Conservation (phyloP, 1,284 basidiomycete genomes). For the Ganoderma sp. region DNA sequence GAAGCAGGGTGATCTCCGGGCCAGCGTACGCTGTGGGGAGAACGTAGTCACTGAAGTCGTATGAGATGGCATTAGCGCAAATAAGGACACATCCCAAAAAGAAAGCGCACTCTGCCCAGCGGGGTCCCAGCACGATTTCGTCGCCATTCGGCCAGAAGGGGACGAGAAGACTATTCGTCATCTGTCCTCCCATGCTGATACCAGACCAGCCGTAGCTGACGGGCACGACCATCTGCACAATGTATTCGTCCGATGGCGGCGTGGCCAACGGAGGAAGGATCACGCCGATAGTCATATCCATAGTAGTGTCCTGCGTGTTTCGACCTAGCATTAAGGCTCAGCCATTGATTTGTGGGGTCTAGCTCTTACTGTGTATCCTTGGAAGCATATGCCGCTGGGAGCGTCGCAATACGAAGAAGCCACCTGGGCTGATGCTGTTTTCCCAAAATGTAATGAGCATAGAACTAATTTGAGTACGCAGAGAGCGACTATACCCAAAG, state of each 20-base stretch:
- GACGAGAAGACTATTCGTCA: slow-evolving; percentile 40
- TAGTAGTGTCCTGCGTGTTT: slow-evolving; percentile 32
- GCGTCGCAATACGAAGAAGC: slow-evolving; percentile 37
- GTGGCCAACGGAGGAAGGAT: slow-evolving; percentile 37
- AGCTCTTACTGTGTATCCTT: slow-evolving; percentile 35
- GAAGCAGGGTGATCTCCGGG: slow-evolving; percentile 37
- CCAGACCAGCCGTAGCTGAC: slow-evolving; percentile 38
- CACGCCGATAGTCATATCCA: slow-evolving; percentile 39
- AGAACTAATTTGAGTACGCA: neutral
- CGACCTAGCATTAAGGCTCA: neutral
- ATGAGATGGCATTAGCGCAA: neutral
- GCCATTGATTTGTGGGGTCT: slow-evolving; percentile 2
- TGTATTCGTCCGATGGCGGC: slow-evolving; percentile 38
- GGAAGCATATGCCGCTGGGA: slow-evolving; percentile 38
- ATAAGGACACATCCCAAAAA: neutral
- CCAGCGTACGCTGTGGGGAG: slow-evolving; percentile 36
- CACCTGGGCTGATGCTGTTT: slow-evolving; percentile 33
- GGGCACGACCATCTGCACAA: slow-evolving; percentile 39
- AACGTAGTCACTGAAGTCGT: slow-evolving; percentile 37
- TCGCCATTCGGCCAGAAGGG: slow-evolving; percentile 38
- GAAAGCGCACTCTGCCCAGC: slow-evolving; percentile 37
- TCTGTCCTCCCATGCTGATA: slow-evolving; percentile 38
- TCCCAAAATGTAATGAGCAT: neutral
- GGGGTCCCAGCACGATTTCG: slow-evolving; percentile 37
- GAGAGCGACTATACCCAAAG: slow-evolving; percentile 20